Base-by-base conservation (phyloP, 2,329 filamentous ascomycete species). In the Aspergillus terreus region DNA sequence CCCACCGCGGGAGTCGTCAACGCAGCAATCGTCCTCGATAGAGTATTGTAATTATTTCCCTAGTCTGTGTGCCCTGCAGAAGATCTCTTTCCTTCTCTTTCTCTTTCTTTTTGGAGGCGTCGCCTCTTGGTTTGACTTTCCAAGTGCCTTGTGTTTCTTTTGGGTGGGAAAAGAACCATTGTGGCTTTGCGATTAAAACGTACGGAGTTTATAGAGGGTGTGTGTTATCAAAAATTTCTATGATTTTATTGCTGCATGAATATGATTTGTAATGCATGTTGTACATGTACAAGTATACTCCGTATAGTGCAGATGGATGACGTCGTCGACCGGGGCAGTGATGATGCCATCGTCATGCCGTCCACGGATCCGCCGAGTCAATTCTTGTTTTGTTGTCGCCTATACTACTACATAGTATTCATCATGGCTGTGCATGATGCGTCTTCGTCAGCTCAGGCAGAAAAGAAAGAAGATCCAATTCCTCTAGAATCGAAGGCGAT, bases 21-120 rank as follows among this genome's bases (percentile, higher is more conserved):
- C 63, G 63, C 46, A 60, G 45, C 38, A 64, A 55, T 59, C 59
- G 60, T 50, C 50, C 45, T 46, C 59, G 47, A 56, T 36, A 36
- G n/a, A n/a, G 32, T 11, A 5, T 35, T n/a, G 3, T 2, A 3
- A 23, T 3, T 38, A 43, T 21, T 38, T 17, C 41, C 48, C 42
- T 21, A 44, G 41, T 41, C 49, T 47, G 54, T 56, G 52, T 17
- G 17, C 50, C 47, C 51, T 47, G n/a, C 23, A 47, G 17, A 36
- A n/a, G 12, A 36, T 14, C 33, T 36, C 33, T 36, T 17, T 45
- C 25, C 21, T 23, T 23, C 2, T 17, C 17, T 17, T 17, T 17
- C 33, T 32, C 33, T 33, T 36, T 10, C 17, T 33, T 46, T 27
- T 23, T 38, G 33, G 44, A 33, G 30, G 35, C 27, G 45, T 15